These are phyloP conservation scores for Posidonia oceanica DNA, from an alignment of 116 monocot genomes.

Conservation along the genomic window DNA sequence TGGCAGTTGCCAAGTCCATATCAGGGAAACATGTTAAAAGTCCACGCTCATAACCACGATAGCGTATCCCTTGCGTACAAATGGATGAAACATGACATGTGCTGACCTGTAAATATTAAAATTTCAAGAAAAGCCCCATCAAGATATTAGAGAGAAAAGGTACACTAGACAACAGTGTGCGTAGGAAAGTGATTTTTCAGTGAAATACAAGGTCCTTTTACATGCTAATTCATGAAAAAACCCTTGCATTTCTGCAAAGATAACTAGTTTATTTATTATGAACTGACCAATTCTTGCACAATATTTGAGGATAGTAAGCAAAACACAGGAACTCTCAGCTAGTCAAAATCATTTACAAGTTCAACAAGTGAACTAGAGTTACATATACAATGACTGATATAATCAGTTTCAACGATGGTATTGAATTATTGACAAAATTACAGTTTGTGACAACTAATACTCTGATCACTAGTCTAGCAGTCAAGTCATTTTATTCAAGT, in stretches of 20 bases:
- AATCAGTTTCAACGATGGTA: too few relatives aligned
- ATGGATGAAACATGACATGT: slow-evolving; percentile 45
- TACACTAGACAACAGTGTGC: not conserved
- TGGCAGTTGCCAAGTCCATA: slow-evolving; percentile 76
- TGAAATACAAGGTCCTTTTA: not conserved
- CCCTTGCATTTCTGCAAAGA: not conserved
- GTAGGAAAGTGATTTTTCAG: not conserved
- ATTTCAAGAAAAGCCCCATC: not conserved
- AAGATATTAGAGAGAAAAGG: slow-evolving; percentile 1
- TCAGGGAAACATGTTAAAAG: slow-evolving; percentile 81
- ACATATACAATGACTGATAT: too few relatives aligned
- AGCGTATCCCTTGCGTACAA: slow-evolving; percentile 63
- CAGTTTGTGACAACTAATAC: too few relatives aligned
- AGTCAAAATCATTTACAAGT: too few relatives aligned
- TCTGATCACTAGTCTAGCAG: too few relatives aligned
- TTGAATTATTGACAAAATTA: too few relatives aligned
- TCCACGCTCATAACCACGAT: slow-evolving; percentile 63
- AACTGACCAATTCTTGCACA: too few relatives aligned
- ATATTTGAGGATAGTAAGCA: too few relatives aligned
- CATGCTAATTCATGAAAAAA: not conserved
- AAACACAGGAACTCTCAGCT: too few relatives aligned
- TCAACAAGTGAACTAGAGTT: too few relatives aligned
- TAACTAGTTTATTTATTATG: not conserved
- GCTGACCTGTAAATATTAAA: slow-evolving; percentile 25
- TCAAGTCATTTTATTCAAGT: too few relatives aligned